A percentile compares a stretch with the other conserved stretches of the same genome.
Conservation (phyloP, 129 eudicot genomes). For the Artemisia tridentata region DNA sequence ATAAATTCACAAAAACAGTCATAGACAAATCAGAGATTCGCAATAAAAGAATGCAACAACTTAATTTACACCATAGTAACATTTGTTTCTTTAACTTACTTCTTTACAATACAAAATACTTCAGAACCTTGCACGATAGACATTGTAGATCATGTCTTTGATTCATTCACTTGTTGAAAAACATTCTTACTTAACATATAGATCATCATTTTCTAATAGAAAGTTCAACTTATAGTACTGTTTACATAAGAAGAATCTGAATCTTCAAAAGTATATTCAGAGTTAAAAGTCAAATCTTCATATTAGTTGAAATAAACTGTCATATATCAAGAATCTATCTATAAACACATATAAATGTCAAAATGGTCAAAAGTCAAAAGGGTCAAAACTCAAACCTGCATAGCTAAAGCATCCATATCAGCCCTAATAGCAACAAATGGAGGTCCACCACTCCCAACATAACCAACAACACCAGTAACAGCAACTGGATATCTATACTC, state of each 20-base stretch:
- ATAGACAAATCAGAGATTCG: no score
- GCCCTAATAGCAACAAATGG: conserved; percentile 72
- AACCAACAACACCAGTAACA: conserved; percentile 66
- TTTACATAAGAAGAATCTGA: not conserved
- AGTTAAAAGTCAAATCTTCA: no score
- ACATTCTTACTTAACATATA: not conserved
- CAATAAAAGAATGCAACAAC: no score
- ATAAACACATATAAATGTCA: not conserved
- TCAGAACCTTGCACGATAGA: no score
- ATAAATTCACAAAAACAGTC: no score
- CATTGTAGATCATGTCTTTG: not conserved
- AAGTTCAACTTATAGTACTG: not conserved
- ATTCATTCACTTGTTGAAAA: not conserved
- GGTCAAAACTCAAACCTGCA: conserved; percentile 41
- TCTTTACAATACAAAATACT: no score
- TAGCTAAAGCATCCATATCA: conserved; percentile 79
- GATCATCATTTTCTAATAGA: not conserved
- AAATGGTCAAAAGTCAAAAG: not conserved
- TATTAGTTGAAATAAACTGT: not conserved
- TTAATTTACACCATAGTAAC: no score
- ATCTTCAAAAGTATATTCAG: no score
- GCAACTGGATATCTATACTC: conserved; percentile 61
- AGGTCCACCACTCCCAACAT: conserved; percentile 55
- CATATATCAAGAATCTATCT: not conserved
- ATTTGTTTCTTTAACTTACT: no score